Conservation (phyloP, 768 basidiomycete species). For the Xerocomellus intermedius region DNA sequence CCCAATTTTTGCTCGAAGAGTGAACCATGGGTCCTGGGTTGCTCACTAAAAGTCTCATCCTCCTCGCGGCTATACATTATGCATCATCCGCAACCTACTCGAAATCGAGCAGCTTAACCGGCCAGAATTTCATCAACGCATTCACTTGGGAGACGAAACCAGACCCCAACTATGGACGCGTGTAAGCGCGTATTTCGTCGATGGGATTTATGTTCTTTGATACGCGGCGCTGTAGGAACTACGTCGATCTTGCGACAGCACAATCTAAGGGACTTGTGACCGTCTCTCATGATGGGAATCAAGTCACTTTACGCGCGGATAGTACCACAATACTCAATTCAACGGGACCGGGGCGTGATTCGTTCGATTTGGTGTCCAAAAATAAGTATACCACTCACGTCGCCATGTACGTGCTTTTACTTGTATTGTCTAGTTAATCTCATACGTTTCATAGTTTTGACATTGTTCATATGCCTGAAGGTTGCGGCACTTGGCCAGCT, state of each 20-base stretch:
- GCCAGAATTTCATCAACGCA: constrained; percentile 46
- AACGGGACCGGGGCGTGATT: constrained; percentile 35
- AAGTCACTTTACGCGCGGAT: constrained; percentile 36
- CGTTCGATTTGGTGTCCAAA: constrained; percentile 34
- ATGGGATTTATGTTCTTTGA: neutral
- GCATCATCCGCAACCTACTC: constrained; percentile 44
- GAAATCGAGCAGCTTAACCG: constrained; percentile 44
- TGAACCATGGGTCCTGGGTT: neutral
- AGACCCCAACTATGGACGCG: constrained; percentile 33
- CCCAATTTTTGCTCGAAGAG: neutral
- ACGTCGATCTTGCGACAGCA: constrained; percentile 49
- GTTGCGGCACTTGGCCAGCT: constrained; percentile 41
- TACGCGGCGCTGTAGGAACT: constrained; percentile 32
- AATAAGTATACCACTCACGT: constrained; percentile 35
- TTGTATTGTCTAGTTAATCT: neutral
- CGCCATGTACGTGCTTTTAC: constrained; percentile 22
- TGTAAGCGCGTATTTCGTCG: constrained; percentile 11
- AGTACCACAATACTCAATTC: constrained; percentile 31
- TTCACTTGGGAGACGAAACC: constrained; percentile 24
- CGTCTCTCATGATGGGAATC: constrained; percentile 40
- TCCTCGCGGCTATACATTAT: constrained; percentile 3
- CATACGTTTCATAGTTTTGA: constrained; percentile 29
- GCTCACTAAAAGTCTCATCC: neutral
- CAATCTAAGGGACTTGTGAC: constrained; percentile 57
- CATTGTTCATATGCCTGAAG: constrained; percentile 38